Percentiles rank a stretch among this genome's conserved stretches.
These are phyloP conservation scores for Limnomonas spitsbergensis DNA, from an alignment of 139 green algal species.

Conservation along the genomic window DNA sequence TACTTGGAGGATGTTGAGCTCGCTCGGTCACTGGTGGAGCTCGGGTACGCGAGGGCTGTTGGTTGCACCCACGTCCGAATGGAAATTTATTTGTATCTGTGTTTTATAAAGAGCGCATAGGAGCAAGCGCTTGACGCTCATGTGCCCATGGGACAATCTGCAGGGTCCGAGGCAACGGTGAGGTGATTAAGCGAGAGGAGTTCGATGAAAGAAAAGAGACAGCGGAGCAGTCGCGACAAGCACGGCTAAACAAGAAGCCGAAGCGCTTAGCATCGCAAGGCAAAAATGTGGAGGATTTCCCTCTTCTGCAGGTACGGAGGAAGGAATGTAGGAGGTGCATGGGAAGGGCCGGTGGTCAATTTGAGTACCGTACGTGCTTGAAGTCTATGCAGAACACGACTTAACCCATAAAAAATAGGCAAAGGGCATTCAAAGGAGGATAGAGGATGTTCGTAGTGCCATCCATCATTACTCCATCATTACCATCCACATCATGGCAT, in stretches of 20 bases:
- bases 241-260: slow-evolving; percentile 68
- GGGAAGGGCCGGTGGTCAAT: neutral
- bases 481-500: too few relatives aligned
- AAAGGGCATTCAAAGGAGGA: too few relatives aligned
- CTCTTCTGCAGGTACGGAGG: slow-evolving; percentile 71
- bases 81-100: too few relatives aligned
- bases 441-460: too few relatives aligned
- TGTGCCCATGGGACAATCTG: too few relatives aligned
- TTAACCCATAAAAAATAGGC: too few relatives aligned
- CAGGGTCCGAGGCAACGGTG: slow-evolving; percentile 78
- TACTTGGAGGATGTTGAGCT: slow-evolving; percentile 81
- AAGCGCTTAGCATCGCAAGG: slow-evolving; percentile 70
- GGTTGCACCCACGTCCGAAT: too few relatives aligned
- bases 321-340: neutral
- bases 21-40: slow-evolving; percentile 75
- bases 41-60: slow-evolving; percentile 62
- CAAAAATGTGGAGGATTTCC: slow-evolving; percentile 64
- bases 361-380: too few relatives aligned
- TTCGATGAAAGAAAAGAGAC: slow-evolving; percentile 79
- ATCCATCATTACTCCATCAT: too few relatives aligned
- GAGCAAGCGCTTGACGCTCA: too few relatives aligned
- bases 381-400: too few relatives aligned
- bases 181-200: slow-evolving; percentile 84
- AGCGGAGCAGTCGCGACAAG: slow-evolving; percentile 59
- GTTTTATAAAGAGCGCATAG: too few relatives aligned